Conservation (phyloP, 495 filamentous ascomycete species). For the Parmelia sp. region DNA sequence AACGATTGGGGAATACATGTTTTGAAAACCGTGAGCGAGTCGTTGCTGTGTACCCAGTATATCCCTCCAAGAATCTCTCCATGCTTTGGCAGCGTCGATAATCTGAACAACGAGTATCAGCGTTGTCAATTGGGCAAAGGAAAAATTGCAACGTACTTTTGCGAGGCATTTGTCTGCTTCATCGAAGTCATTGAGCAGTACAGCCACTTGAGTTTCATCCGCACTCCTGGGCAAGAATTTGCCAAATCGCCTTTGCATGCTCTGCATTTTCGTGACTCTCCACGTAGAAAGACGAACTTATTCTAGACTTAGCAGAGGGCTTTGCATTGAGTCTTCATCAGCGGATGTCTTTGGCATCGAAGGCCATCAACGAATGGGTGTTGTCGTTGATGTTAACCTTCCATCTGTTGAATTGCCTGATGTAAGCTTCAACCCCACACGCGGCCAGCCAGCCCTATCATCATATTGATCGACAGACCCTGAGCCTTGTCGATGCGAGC, state of each 20-base stretch:
- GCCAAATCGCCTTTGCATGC: slow-evolving; percentile 69
- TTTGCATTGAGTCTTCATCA: background rate
- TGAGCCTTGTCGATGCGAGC: slow-evolving; percentile 1
- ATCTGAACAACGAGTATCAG: slow-evolving; percentile 48
- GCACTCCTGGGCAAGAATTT: slow-evolving; percentile 63
- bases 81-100: slow-evolving; percentile 70
- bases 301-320: background rate
- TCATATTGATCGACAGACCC: background rate
- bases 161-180: slow-evolving; percentile 73
- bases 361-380: background rate
- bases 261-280: slow-evolving; percentile 54
- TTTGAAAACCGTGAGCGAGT: slow-evolving; percentile 64
- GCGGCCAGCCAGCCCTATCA: background rate
- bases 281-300: background rate
- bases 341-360: background rate
- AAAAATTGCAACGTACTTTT: slow-evolving; percentile 43
- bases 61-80: slow-evolving; percentile 79
- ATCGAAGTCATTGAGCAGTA: slow-evolving; percentile 75
- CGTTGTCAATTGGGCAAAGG: no score
- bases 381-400: background rate
- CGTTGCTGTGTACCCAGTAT: slow-evolving; percentile 67
- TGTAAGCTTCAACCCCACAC: slow-evolving; percentile 4
- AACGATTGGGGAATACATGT: slow-evolving; percentile 75
- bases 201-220: slow-evolving; percentile 70
- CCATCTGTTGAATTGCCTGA: background rate